Evolutionary conservation across 345 rosid species (phyloP).

Genomic region (Heritiera littoralis): DNA sequence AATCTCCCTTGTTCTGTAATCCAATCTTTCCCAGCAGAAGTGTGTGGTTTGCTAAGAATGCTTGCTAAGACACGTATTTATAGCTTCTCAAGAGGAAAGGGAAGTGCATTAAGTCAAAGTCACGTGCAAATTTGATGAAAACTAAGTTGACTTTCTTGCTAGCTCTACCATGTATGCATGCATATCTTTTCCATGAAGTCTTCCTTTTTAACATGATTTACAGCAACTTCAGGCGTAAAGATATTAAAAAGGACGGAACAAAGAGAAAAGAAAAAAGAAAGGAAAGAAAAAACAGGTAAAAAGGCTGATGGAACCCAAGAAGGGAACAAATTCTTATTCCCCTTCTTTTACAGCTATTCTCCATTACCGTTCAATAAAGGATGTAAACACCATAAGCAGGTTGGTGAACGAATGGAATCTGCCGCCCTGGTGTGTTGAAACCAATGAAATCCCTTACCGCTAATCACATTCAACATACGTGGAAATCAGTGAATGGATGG

Average conservation of each 20-base stretch:
- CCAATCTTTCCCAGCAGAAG: neutral
- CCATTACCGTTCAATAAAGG: neutral
- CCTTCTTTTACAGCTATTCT: neutral
- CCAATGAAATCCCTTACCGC: neutral
- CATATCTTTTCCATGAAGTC: neutral
- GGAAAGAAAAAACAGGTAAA: neutral
- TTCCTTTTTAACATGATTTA: neutral
- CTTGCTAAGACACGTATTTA: neutral
- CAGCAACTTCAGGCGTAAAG: neutral
- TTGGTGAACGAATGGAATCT: slow-evolving; percentile 13
- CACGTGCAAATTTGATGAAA: neutral
- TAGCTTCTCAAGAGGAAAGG: neutral
- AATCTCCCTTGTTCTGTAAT: neutral
- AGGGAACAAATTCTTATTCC: slow-evolving; percentile 22
- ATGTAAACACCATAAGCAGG: neutral
- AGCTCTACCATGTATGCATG: neutral
- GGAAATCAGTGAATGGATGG: neutral
- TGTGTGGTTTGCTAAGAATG: neutral
- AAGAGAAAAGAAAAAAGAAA: neutral
- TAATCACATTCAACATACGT: neutral
- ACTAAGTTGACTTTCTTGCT: slow-evolving; percentile 12
- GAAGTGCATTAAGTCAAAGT: slow-evolving; percentile 8
- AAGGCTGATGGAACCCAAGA: neutral
- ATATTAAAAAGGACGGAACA: neutral
- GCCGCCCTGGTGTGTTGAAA: neutral